Conservation (phyloP, 2,329 filamentous ascomycete species). For the Ophiostoma montium region DNA sequence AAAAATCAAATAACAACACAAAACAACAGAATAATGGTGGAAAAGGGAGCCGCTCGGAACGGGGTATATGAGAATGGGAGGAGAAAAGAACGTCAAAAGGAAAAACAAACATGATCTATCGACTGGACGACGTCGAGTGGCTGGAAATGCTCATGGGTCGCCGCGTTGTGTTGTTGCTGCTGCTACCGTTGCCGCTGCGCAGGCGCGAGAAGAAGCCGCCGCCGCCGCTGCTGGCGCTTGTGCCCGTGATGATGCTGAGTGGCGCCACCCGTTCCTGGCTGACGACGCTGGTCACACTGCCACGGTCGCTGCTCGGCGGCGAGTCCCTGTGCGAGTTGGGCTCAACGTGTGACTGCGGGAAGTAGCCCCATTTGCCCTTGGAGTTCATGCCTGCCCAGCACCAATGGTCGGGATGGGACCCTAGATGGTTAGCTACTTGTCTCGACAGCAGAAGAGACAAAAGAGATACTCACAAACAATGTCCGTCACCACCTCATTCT, state of each 20-base stretch:
- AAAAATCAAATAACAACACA: not conserved
- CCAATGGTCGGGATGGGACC: slow-evolving; percentile 33
- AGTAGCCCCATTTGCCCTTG: slow-evolving; percentile 39
- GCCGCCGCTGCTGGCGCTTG: slow-evolving; percentile 10
- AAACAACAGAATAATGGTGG: not conserved
- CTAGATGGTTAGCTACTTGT: not conserved
- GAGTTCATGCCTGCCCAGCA: slow-evolving; percentile 41
- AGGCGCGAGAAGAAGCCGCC: slow-evolving; percentile 9
- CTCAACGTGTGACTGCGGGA: slow-evolving; percentile 36
- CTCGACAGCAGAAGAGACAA: not conserved
- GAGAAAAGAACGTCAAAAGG: not conserved
- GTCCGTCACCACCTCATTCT: slow-evolving; percentile 51
- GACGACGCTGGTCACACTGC: slow-evolving; percentile 10
- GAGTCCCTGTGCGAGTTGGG: slow-evolving; percentile 28
- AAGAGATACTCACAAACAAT: slow-evolving; percentile 29
- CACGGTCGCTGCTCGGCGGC: slow-evolving; percentile 11
- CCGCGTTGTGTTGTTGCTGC: not conserved
- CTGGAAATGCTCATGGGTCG: slow-evolving; percentile 11
- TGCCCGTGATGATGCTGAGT: slow-evolving; percentile 12
- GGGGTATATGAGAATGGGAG: not conserved
- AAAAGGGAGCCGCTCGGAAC: not conserved
- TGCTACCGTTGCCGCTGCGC: slow-evolving; percentile 7
- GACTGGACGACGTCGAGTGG: slow-evolving; percentile 11
- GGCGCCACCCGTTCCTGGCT: slow-evolving; percentile 1
- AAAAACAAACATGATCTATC: not conserved